These are phyloP conservation scores for Penicillium paxilli DNA, from an alignment of 495 filamentous ascomycete genomes.

Conservation along the genomic window DNA sequence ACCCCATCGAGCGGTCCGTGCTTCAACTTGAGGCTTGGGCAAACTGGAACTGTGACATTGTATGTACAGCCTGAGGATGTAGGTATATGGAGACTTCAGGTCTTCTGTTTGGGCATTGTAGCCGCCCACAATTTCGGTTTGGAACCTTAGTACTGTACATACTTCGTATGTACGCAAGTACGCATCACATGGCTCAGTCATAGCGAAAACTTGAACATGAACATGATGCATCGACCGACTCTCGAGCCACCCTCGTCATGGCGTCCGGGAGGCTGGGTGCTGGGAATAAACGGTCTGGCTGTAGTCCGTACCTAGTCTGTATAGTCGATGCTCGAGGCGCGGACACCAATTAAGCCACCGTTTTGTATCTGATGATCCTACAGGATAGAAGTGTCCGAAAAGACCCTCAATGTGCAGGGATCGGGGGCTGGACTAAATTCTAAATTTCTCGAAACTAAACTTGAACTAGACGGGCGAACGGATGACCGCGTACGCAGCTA, in stretches of 20 bases:
- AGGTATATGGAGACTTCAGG: background rate
- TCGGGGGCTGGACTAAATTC: conserved; percentile 3
- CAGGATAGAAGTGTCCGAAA: background rate
- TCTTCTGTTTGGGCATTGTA: background rate
- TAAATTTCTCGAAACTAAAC: background rate
- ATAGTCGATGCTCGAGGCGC: background rate
- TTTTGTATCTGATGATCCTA: background rate
- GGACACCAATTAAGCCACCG: conserved; percentile 6
- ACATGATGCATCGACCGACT: conserved; percentile 4
- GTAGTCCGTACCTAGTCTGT: too few species aligned
- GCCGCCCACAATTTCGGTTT: background rate
- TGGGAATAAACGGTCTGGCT: background rate
- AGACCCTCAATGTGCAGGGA: background rate
- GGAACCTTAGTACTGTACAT: background rate
- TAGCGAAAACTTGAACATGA: background rate
- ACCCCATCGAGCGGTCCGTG: background rate
- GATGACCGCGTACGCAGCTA: background rate
- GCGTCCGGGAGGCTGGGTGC: background rate
- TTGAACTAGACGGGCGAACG: background rate
- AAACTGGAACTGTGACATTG: background rate
- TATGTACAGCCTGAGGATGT: background rate
- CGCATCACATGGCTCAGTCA: conserved; percentile 10
- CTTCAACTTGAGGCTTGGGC: background rate
- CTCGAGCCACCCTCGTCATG: background rate
- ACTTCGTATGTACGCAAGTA: conserved; percentile 1